Conservation (phyloP, 352 stramenopile genomes). For the Pythium folliculosum region DNA sequence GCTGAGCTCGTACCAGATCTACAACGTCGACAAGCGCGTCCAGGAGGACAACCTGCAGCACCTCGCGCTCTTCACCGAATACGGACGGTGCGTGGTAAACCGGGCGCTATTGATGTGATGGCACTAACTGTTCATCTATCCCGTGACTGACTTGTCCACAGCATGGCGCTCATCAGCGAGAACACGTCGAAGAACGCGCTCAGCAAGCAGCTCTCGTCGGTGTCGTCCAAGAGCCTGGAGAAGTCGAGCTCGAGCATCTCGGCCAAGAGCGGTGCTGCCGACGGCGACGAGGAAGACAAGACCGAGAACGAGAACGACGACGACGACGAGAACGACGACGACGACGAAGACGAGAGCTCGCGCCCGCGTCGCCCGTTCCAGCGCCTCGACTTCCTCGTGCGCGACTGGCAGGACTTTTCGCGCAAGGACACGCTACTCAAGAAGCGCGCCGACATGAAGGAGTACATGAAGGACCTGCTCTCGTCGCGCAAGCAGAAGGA, state of each 20-base stretch:
- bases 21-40: slow-evolving; percentile 99
- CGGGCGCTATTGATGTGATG: not conserved
- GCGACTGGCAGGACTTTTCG: slow-evolving; percentile 98
- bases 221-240: slow-evolving; percentile 30
- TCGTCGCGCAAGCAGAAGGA: slow-evolving; percentile 93
- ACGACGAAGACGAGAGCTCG: slow-evolving; percentile 34
- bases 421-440: slow-evolving; percentile 87
- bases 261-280: slow-evolving; percentile 31
- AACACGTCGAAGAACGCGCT: slow-evolving; percentile 29
- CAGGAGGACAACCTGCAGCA: slow-evolving; percentile 99
- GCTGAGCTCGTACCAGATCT: slow-evolving; percentile 97
- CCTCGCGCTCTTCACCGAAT: slow-evolving; percentile 99
- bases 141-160: too few relatives aligned
- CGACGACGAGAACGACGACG: slow-evolving; percentile 14
- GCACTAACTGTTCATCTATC: too few relatives aligned
- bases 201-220: slow-evolving; percentile 25
- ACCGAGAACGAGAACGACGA: slow-evolving; percentile 17
- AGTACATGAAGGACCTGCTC: slow-evolving; percentile 94
- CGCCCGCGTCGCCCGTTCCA: slow-evolving; percentile 91
- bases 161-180: slow-evolving; percentile 69
- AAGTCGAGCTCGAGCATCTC: slow-evolving; percentile 46
- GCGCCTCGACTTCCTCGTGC: slow-evolving; percentile 97
- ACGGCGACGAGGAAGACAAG: slow-evolving; percentile 19
- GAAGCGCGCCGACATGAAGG: slow-evolving; percentile 92
- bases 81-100: slow-evolving; percentile 87